A percentile compares a stretch with the other conserved stretches of the same genome.
Evolutionary conservation across 768 basidiomycete species (phyloP).

Genomic region (Leccinum disarticulatum): DNA sequence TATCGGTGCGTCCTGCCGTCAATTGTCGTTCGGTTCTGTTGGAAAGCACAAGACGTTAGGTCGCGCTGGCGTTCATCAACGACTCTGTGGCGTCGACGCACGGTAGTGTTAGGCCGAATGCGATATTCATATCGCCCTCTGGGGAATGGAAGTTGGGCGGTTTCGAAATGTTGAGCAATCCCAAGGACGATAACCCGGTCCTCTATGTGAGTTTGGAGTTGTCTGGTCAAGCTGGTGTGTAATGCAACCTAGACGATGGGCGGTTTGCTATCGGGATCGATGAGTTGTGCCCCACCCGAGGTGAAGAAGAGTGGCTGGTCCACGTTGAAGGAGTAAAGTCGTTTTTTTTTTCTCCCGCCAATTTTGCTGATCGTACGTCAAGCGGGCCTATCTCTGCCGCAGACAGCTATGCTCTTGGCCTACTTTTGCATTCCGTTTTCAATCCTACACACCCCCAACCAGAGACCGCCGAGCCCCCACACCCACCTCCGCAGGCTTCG

Average conservation of each 20-base stretch:
- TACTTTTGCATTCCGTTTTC: conserved; percentile 84
- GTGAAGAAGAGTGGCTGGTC: conserved; percentile 88
- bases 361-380: background rate
- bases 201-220: conserved; percentile 63
- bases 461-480: conserved; percentile 66
- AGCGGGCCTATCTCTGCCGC: conserved; percentile 59
- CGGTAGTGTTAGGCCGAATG: conserved; percentile 69
- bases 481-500: conserved; percentile 73
- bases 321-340: conserved; percentile 70
- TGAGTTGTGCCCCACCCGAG: conserved; percentile 74
- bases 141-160: conserved; percentile 98
- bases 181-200: conserved; percentile 74
- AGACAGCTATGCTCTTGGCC: conserved; percentile 87
- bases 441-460: conserved; percentile 79
- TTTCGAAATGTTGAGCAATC: conserved; percentile 85
- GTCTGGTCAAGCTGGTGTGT: conserved; percentile 9
- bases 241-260: conserved; percentile 58
- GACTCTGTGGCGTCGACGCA: conserved; percentile 80
- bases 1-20: conserved; percentile 56
- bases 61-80: conserved; percentile 89
- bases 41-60: conserved; percentile 41
- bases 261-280: conserved; percentile 59
- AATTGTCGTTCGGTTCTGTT: background rate
- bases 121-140: conserved; percentile 87
- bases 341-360: background rate